Evolutionary conservation across 2,329 filamentous ascomycete genomes (phyloP).

Genomic region (Fonsecaea monophora): DNA sequence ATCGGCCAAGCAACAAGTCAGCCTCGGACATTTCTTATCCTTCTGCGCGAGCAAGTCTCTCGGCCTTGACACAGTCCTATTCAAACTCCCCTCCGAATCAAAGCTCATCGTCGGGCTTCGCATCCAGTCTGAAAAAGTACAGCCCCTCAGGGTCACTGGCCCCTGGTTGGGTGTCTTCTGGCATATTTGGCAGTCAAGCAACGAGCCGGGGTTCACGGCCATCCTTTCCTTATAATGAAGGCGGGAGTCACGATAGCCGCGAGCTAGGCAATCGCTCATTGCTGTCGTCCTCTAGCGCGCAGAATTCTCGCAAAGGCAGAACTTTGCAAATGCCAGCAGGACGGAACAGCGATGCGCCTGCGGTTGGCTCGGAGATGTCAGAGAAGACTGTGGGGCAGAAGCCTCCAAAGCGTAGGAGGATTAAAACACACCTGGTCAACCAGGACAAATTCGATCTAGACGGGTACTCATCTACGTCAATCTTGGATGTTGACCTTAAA

Average conservation of each 20-base stretch:
- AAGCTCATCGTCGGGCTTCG: slow-evolving; percentile 20
- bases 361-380: slow-evolving; percentile 46
- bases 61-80: slow-evolving; percentile 39
- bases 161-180: slow-evolving; percentile 32
- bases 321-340: slow-evolving; percentile 4
- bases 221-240: slow-evolving; percentile 31
- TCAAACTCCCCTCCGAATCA: slow-evolving; percentile 40
- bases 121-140: slow-evolving; percentile 36
- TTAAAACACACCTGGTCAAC: slow-evolving; percentile 63
- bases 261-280: slow-evolving; percentile 26
- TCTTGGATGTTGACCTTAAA: slow-evolving; percentile 59
- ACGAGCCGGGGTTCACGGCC: slow-evolving; percentile 21
- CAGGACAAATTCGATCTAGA: slow-evolving; percentile 59
- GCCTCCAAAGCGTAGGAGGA: slow-evolving; percentile 43
- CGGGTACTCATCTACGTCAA: slow-evolving; percentile 52
- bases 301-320: slow-evolving; percentile 30
- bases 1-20: slow-evolving; percentile 29
- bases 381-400: slow-evolving; percentile 33
- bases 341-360: slow-evolving; percentile 44
- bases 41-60: slow-evolving; percentile 37
- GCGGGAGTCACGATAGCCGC: slow-evolving; percentile 30
- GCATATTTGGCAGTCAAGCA: slow-evolving; percentile 30
- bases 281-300: slow-evolving; percentile 22
- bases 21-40: slow-evolving; percentile 29
- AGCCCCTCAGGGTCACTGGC: slow-evolving; percentile 37